A percentile compares a stretch with the other conserved stretches of the same genome.
Evolutionary conservation across 108 stramenopile species (phyloP).

Genomic region (Cyclostephanos invisitatus): DNA sequence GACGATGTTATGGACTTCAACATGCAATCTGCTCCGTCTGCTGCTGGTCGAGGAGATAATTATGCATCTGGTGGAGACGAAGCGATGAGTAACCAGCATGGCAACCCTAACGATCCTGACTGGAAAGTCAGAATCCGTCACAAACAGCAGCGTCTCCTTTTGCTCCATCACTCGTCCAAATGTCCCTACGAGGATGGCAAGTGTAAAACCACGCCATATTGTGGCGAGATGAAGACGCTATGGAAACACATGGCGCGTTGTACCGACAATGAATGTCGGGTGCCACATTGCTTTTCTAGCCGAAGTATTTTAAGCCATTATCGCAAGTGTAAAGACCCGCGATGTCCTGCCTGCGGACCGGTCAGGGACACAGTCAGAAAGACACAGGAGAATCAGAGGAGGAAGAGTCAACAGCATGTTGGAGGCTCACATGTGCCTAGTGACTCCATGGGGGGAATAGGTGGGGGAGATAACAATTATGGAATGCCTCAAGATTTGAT

Average conservation of each 20-base stretch:
- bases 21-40: neutral
- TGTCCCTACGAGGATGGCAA: slow-evolving; percentile 87
- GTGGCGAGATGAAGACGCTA: slow-evolving; percentile 95
- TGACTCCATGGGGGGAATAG: slow-evolving; percentile 6
- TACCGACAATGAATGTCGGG: slow-evolving; percentile 94
- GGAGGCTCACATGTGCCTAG: slow-evolving; percentile 6
- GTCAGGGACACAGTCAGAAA: slow-evolving; percentile 94
- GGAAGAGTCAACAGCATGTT: slow-evolving; percentile 19
- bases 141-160: slow-evolving; percentile 96
- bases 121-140: slow-evolving; percentile 90
- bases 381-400: slow-evolving; percentile 40
- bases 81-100: slow-evolving; percentile 34
- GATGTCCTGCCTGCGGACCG: slow-evolving; percentile 96
- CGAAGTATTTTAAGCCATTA: slow-evolving; percentile 97
- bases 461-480: neutral
- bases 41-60: slow-evolving; percentile 14
- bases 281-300: slow-evolving; percentile 96
- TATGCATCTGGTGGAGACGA: slow-evolving; percentile 5
- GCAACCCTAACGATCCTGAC: slow-evolving; percentile 78
- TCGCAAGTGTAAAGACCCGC: slow-evolving; percentile 92
- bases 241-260: slow-evolving; percentile 99
- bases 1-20: slow-evolving; percentile 2
- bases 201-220: slow-evolving; percentile 94
- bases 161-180: slow-evolving; percentile 97
- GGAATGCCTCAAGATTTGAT: slow-evolving; percentile 12